Evolutionary conservation across 768 basidiomycete species (phyloP), one percentile per base, ranked within the genome.

Genomic region (Pulveroboletus sp.): DNA sequence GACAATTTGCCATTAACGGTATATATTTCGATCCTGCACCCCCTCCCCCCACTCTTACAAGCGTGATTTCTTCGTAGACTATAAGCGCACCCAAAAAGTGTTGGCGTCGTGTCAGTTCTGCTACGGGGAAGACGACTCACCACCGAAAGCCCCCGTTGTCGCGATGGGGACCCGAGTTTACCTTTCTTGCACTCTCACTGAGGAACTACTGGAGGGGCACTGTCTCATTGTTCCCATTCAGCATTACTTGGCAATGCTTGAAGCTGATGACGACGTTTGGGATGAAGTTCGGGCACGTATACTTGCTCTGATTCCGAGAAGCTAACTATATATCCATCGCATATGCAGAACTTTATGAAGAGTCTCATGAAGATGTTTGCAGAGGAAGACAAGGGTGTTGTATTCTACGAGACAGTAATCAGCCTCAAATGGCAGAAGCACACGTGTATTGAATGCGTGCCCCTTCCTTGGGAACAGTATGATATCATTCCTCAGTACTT

Each of bases 211-310:
- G 0, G 76, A 81, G 2, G 94, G 95, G 0, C 97, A 99, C 63
- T 95, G 93, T 62, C 73, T 94, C 23, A 98, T 99, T 55, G 91
- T 97, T 6, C 97, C 97, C 6, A 87, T 97, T 13, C 91, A 97
- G 56, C 97, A 99, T 64, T 85, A 94, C 65, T 68, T 98, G 39
- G 84, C 82, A 37, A 90, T 86, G 77, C 75, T 99, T 4, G 95
- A 98, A 67, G 89, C 83, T 24, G 95, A 99, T 55, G 94, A 98
- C 53, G 95, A 99, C 60, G 87, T 94, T 20, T 99, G 95, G 95
- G 95, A 98, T 53, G 95, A 98, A 79, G 84, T 93, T 49, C 79
- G 79, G 70, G 95, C 95, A 61, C 47, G 85, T 68, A 19, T 47
- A 36, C 40, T 41, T 23, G 25, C 8, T 44, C 5, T 45, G 10